A percentile compares a stretch with the other conserved stretches of the same genome.
These are phyloP conservation scores for Colletotrichum plurivorum DNA, from an alignment of 2,329 filamentous ascomycete species.

Conservation along the genomic window DNA sequence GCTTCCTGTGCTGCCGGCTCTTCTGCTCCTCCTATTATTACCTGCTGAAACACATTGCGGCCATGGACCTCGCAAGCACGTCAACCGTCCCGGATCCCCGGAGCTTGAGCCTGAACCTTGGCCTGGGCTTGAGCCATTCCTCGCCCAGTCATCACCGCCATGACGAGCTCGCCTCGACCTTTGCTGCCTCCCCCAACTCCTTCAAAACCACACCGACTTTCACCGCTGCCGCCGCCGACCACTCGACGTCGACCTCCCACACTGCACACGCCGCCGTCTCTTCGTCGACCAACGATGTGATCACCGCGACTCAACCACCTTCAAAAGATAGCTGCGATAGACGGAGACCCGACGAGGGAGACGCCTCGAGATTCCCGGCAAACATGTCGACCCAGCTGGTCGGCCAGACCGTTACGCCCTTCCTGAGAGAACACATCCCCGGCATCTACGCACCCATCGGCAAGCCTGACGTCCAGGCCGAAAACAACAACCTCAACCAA, in stretches of 20 bases:
- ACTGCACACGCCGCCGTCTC: neutral
- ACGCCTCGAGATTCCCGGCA: constrained; percentile 61
- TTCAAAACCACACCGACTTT: constrained; percentile 38
- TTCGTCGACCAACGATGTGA: constrained; percentile 34
- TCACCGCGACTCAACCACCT: constrained; percentile 33
- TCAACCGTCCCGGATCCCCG: constrained; percentile 39
- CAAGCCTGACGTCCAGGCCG: constrained; percentile 63
- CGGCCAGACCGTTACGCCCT: constrained; percentile 86
- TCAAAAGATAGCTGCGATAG: constrained; percentile 64
- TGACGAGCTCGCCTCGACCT: constrained; percentile 21
- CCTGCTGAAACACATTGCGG: constrained; percentile 36
- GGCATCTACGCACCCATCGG: constrained; percentile 87
- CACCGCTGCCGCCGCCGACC: constrained; percentile 19
- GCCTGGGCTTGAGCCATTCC: constrained; percentile 12
- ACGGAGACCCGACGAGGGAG: constrained; percentile 64
- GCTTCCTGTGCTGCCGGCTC: no score
- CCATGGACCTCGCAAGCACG: constrained; percentile 40
- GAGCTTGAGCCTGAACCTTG: constrained; percentile 27
- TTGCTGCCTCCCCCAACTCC: constrained; percentile 24
- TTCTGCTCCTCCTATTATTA: neutral
- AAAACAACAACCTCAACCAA: constrained; percentile 48
- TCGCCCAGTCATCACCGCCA: constrained; percentile 24
- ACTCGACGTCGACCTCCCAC: neutral
- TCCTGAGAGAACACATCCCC: constrained; percentile 92
- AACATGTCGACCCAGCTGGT: constrained; percentile 77